Evolutionary conservation across 441 rosid species (phyloP).

Genomic region (Populus hybrid): DNA sequence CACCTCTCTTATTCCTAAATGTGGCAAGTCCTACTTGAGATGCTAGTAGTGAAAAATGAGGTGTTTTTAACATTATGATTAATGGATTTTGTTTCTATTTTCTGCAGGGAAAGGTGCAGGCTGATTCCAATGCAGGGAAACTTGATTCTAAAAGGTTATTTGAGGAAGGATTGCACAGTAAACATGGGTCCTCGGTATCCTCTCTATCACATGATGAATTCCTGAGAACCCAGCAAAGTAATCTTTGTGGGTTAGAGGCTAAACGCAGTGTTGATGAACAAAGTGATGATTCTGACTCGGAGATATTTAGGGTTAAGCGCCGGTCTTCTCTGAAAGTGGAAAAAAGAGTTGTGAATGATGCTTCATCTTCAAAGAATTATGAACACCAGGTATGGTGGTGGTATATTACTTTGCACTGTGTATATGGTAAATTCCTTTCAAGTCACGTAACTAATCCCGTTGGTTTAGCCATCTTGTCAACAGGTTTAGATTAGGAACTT

Average conservation of each 20-base stretch:
- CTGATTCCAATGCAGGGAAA: conserved; percentile 33
- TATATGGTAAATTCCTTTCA: not conserved
- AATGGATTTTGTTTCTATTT: conserved; percentile 1
- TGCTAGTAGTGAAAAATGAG: not conserved
- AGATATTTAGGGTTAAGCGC: conserved; percentile 89
- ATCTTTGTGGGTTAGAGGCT: conserved; percentile 28
- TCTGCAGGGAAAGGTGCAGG: conserved; percentile 44
- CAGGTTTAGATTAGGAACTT: no score
- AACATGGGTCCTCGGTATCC: conserved; percentile 34
- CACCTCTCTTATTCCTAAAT: not conserved
- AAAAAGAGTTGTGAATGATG: conserved; percentile 42
- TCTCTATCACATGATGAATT: conserved; percentile 40
- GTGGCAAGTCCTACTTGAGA: not conserved
- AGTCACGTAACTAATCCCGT: not conserved
- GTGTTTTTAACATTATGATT: not conserved
- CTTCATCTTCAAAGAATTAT: conserved; percentile 32
- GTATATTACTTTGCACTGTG: not conserved
- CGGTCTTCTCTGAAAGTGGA: conserved; percentile 63
- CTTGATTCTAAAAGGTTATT: conserved; percentile 31
- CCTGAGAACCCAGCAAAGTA: conserved; percentile 20
- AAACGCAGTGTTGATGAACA: conserved; percentile 38
- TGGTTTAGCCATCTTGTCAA: no score
- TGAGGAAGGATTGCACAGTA: conserved; percentile 40
- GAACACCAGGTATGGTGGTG: conserved; percentile 52
- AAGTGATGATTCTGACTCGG: conserved; percentile 84